These are phyloP conservation scores for Fragosphaeria purpurea DNA, from an alignment of 2,329 filamentous ascomycete genomes.

Conservation along the genomic window DNA sequence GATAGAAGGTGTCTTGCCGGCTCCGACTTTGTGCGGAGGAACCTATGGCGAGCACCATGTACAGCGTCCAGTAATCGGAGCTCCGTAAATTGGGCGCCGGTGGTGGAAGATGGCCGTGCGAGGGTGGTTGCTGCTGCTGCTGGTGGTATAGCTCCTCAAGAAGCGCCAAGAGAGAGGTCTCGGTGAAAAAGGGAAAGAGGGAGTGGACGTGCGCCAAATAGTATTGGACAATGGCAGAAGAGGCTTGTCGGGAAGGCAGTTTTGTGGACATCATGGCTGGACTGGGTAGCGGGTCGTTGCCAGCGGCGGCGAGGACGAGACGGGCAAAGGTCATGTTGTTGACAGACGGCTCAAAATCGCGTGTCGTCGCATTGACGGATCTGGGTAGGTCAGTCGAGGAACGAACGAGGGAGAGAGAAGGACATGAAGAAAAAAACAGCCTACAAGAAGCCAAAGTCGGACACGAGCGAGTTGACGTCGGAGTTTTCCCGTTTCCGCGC, in stretches of 20 bases:
- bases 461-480: slow-evolving; percentile 84
- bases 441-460: slow-evolving; percentile 85
- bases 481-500: slow-evolving; percentile 62
- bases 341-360: slow-evolving; percentile 84
- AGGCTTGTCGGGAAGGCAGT: slow-evolving; percentile 63
- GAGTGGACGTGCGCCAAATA: slow-evolving; percentile 77
- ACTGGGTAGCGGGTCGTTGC: slow-evolving; percentile 60
- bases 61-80: slow-evolving; percentile 76
- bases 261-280: slow-evolving; percentile 37
- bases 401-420: not conserved
- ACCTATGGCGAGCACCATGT: slow-evolving; percentile 80
- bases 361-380: slow-evolving; percentile 85
- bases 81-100: slow-evolving; percentile 38
- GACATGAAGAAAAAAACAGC: slow-evolving; percentile 17
- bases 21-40: slow-evolving; percentile 63
- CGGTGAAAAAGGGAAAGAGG: slow-evolving; percentile 73
- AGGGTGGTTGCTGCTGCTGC: slow-evolving; percentile 32
- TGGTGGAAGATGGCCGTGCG: slow-evolving; percentile 18
- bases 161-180: slow-evolving; percentile 65
- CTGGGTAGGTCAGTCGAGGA: slow-evolving; percentile 31
- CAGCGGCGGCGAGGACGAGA: slow-evolving; percentile 73
- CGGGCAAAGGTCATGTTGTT: slow-evolving; percentile 88
- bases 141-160: slow-evolving; percentile 74
- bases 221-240: slow-evolving; percentile 63
- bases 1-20: slow-evolving; percentile 54